Conservation (phyloP, 352 stramenopile genomes). For the Peronospora belbahrii region DNA sequence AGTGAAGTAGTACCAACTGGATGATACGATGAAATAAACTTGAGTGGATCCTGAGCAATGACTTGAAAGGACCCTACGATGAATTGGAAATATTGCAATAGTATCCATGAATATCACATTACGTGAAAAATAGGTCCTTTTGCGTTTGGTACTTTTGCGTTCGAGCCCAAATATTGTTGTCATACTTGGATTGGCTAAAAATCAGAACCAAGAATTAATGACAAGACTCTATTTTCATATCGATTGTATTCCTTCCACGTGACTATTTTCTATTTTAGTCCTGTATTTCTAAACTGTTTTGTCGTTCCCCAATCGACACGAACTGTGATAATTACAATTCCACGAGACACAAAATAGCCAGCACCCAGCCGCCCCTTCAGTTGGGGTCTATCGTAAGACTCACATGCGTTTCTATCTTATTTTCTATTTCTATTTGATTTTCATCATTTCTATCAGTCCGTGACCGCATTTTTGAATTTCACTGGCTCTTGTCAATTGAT, state of each 20-base stretch:
- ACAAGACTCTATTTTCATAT: no score
- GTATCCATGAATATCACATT: not conserved
- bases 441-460: no score
- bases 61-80: slow-evolving; percentile 12
- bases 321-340: no score
- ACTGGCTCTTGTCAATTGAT: no score
- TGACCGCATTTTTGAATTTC: no score
- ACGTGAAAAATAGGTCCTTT: not conserved
- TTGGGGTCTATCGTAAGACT: slow-evolving; percentile 30
- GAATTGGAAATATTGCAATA: no score
- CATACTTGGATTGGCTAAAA: slow-evolving; percentile 9
- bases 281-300: not conserved
- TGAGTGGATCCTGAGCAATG: slow-evolving; percentile 12
- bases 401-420: slow-evolving; percentile 12
- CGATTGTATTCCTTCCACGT: no score
- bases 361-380: slow-evolving; percentile 18
- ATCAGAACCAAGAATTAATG: no score
- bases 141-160: no score
- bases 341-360: slow-evolving; percentile 31
- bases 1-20: not conserved
- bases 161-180: no score
- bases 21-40: not conserved
- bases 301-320: no score
- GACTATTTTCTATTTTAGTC: no score
- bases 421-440: slow-evolving; percentile 14